Evolutionary conservation across 2,329 filamentous ascomycete species (phyloP).

Genomic region (Colletotrichum eremochloae): DNA sequence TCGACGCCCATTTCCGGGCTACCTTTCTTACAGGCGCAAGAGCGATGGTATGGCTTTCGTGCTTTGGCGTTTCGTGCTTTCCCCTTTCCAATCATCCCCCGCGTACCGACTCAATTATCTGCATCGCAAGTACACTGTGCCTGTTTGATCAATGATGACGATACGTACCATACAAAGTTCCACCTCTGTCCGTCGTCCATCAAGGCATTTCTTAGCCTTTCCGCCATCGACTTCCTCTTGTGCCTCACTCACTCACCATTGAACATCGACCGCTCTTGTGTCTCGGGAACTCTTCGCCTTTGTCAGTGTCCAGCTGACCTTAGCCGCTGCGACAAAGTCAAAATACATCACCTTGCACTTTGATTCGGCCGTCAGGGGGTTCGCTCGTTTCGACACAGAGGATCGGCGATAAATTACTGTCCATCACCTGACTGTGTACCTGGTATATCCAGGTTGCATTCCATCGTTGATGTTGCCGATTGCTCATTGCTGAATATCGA

Average conservation of each 20-base stretch:
- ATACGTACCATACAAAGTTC: conserved; percentile 5
- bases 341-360: conserved; percentile 25
- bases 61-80: neutral
- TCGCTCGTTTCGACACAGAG: conserved; percentile 28
- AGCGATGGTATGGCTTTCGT: neutral
- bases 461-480: conserved; percentile 5
- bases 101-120: neutral
- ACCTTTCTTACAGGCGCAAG: neutral
- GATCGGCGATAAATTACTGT: conserved; percentile 33
- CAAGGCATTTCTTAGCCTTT: conserved; percentile 13
- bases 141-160: neutral
- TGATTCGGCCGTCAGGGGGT: conserved; percentile 15
- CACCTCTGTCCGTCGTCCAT: neutral
- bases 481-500: neutral
- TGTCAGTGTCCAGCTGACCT: conserved; percentile 39
- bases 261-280: conserved; percentile 20
- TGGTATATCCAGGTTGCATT: conserved; percentile 29
- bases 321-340: conserved; percentile 41
- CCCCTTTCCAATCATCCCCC: neutral
- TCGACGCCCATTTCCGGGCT: conserved; percentile 20
- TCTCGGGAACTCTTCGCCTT: conserved; percentile 21
- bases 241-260: conserved; percentile 6
- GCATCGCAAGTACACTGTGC: neutral
- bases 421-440: conserved; percentile 32
- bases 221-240: conserved; percentile 8